Conservation (phyloP, 176 grass and related monocot genomes). For the Lolium perenne region DNA sequence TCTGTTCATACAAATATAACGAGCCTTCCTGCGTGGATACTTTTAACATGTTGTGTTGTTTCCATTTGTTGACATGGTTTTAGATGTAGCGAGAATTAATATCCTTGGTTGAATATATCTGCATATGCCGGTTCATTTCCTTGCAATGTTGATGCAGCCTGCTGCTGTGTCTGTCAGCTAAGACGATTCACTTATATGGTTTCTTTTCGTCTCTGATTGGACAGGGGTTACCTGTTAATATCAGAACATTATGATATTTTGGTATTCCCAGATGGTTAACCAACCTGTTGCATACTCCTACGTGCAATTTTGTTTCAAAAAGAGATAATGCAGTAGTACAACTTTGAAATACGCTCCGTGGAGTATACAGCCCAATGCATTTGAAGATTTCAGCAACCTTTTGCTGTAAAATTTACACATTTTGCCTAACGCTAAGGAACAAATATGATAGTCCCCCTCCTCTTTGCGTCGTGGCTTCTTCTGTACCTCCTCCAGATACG, state of each 20-base stretch:
- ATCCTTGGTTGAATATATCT: constrained; percentile 26
- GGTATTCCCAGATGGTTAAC: background rate
- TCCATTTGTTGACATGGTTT: constrained; percentile 32
- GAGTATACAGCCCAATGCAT: too few relatives aligned
- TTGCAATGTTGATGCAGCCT: background rate
- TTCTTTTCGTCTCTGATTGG: background rate
- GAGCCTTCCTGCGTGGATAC: background rate
- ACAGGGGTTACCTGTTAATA: background rate
- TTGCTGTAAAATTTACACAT: background rate
- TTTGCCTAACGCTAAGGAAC: background rate
- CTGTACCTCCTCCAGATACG: too few relatives aligned
- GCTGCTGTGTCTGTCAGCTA: background rate
- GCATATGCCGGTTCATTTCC: constrained; percentile 13
- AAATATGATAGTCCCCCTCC: background rate
- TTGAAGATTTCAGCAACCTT: too few relatives aligned
- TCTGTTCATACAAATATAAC: constrained; percentile 46
- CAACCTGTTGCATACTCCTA: background rate
- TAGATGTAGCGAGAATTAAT: constrained; percentile 38
- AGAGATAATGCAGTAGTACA: too few relatives aligned
- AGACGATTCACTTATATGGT: background rate
- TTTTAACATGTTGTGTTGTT: background rate
- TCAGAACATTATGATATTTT: background rate
- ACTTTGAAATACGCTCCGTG: too few relatives aligned
- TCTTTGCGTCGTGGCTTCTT: background rate
- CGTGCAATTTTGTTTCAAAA: too few relatives aligned